These are phyloP conservation scores for Misopates orontium DNA, from an alignment of 257 asterid species.

Conservation along the genomic window DNA sequence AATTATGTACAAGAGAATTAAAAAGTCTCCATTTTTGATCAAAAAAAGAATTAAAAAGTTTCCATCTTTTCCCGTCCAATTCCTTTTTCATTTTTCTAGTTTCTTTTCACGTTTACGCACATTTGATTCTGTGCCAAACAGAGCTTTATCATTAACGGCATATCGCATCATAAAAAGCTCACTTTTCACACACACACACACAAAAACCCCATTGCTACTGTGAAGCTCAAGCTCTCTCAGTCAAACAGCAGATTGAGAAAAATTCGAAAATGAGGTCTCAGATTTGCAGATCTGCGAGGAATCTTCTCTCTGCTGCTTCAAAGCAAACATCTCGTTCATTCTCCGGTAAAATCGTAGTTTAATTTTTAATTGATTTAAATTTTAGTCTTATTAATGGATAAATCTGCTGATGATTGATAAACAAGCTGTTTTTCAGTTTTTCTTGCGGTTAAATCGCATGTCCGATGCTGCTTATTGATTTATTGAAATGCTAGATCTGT, in stretches of 20 bases:
- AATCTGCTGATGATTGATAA: no score
- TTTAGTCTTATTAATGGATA: neutral
- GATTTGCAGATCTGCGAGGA: neutral
- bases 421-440: no score
- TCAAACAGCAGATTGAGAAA: neutral
- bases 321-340: neutral
- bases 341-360: neutral
- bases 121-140: neutral
- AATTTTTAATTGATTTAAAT: no score
- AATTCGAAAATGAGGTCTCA: neutral
- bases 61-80: no score
- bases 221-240: neutral
- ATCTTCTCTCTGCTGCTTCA: neutral
- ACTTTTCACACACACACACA: neutral
- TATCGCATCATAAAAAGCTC: neutral
- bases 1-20: no score
- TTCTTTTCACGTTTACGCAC: no score
- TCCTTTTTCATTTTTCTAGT: no score
- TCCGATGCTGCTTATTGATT: neutral
- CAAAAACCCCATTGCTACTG: neutral
- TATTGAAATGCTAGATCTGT: constrained; percentile 4
- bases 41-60: no score
- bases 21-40: no score
- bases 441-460: neutral
- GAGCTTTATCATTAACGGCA: neutral